These are phyloP conservation scores for Gryganskiella cystojenkinii DNA, from an alignment of 192 early-diverging fungal genomes.

Conservation along the genomic window DNA sequence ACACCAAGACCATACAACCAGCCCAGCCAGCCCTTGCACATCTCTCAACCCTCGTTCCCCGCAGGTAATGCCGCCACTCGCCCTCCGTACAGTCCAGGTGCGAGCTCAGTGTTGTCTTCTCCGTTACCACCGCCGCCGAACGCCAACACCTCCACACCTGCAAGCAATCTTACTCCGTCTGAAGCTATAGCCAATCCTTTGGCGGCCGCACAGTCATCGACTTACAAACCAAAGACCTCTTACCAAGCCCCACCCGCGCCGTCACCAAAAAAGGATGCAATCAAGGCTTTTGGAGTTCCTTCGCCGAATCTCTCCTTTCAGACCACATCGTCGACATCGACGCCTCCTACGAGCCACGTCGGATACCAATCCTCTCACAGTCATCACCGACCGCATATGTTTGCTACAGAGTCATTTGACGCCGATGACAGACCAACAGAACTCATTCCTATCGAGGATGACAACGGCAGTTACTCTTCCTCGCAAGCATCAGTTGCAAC, in stretches of 20 bases:
- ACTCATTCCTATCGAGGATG: conserved; percentile 35
- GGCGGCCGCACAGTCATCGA: conserved; percentile 5
- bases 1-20: conserved; percentile 16
- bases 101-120: conserved; percentile 5
- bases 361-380: conserved; percentile 33
- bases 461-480: not conserved
- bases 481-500: not conserved
- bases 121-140: not conserved
- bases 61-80: conserved; percentile 1
- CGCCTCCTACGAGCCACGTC: not conserved
- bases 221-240: conserved; percentile 41
- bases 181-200: conserved; percentile 10
- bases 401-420: conserved; percentile 29
- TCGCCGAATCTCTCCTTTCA: conserved; percentile 26
- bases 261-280: conserved; percentile 36
- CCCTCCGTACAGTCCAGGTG: conserved; percentile 25
- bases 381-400: conserved; percentile 26
- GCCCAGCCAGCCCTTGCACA: not conserved
- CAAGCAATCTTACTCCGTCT: not conserved
- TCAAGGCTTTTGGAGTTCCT: conserved; percentile 6
- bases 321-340: conserved; percentile 1
- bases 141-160: not conserved
- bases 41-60: not conserved
- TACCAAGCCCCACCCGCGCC: conserved; percentile 26
- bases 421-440: conserved; percentile 50